Conservation (phyloP, 2,329 filamentous ascomycete genomes). For the Macrophomina tecta region DNA sequence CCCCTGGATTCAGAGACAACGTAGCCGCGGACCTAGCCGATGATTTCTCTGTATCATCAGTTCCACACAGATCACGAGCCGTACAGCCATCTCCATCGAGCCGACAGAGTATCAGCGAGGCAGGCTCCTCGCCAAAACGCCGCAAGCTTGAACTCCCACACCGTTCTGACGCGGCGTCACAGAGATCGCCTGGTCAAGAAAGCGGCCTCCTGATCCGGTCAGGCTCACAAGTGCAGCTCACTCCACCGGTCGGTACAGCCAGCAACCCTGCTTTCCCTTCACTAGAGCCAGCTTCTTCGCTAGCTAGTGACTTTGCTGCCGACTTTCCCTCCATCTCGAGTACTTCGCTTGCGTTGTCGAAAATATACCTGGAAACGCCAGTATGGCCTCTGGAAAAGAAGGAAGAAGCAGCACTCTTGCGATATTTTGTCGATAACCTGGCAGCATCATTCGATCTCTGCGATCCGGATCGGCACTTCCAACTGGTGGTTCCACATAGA, state of each 20-base stretch:
- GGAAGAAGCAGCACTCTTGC: conserved; percentile 40
- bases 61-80: not conserved
- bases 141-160: conserved; percentile 18
- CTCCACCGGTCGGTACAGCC: not conserved
- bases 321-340: conserved; percentile 28
- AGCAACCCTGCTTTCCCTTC: conserved; percentile 23
- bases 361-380: conserved; percentile 38
- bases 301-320: conserved; percentile 27
- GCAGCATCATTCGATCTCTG: conserved; percentile 40
- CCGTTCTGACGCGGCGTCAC: not conserved
- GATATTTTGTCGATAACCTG: conserved; percentile 40
- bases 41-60: not conserved
- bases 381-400: conserved; percentile 38
- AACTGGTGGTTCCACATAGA: conserved; percentile 59
- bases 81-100: not conserved
- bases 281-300: conserved; percentile 33
- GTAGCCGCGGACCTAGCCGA: not conserved
- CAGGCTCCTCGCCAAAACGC: conserved; percentile 15
- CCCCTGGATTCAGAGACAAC: conserved; percentile 27
- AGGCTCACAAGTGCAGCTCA: not conserved
- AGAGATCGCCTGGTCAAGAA: conserved; percentile 3
- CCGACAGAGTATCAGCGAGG: conserved; percentile 13
- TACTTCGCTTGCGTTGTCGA: conserved; percentile 31
- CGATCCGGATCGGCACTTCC: conserved; percentile 55
- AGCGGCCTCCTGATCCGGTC: not conserved